A percentile compares a stretch with the other conserved stretches of the same genome.
Evolutionary conservation across 2,329 filamentous ascomycete species (phyloP).

Genomic region (Exophiala viscosa): DNA sequence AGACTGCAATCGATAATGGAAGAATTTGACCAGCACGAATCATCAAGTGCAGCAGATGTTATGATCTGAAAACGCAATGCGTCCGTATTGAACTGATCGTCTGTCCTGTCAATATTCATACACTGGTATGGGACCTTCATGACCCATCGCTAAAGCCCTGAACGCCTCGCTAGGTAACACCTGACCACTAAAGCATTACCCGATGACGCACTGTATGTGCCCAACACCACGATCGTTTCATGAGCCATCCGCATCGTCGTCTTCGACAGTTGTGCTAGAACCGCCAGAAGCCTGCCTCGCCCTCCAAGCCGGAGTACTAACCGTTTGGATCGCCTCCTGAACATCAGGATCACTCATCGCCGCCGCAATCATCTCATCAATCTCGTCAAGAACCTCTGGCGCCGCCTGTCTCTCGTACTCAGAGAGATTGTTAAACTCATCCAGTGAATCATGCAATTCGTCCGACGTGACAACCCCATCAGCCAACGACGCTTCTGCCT

Average conservation of each 20-base stretch:
- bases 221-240: too few species aligned
- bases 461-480: too few species aligned
- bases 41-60: too few species aligned
- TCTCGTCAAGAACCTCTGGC: neutral
- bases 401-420: constrained; percentile 1
- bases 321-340: too few species aligned
- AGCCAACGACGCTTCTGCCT: too few species aligned
- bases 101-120: neutral
- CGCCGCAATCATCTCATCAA: constrained; percentile 2
- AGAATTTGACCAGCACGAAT: neutral
- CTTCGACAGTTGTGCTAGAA: too few species aligned
- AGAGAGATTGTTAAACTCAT: neutral
- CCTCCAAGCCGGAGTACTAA: too few species aligned
- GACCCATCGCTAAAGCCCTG: neutral
- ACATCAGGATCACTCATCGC: neutral
- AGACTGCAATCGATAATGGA: constrained; percentile 1
- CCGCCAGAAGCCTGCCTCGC: too few species aligned
- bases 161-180: constrained; percentile 2
- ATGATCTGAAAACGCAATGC: too few species aligned
- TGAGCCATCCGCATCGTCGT: too few species aligned
- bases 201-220: too few species aligned
- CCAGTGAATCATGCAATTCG: too few species aligned
- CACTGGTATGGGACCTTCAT: neutral
- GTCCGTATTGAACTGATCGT: neutral
- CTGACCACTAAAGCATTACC: neutral